Evolutionary conservation across 31 red algal genomes (phyloP).

Genomic region (Asparagopsis taxiformis): DNA sequence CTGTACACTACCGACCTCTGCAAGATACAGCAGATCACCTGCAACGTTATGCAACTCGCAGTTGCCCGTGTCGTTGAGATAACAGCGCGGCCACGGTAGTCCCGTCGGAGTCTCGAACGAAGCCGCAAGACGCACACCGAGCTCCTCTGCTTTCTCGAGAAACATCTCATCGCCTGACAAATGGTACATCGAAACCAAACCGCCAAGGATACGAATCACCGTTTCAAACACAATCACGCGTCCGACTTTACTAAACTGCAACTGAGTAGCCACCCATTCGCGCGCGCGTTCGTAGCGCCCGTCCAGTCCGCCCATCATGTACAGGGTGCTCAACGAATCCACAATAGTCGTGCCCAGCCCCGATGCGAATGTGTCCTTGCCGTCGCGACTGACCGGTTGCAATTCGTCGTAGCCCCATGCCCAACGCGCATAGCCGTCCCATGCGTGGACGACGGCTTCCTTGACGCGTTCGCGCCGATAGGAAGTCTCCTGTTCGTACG

Average conservation of each 20-base stretch:
- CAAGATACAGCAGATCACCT: constrained; percentile 42
- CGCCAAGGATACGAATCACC: constrained; percentile 84
- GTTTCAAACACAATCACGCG: constrained; percentile 91
- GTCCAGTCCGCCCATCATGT: constrained; percentile 73
- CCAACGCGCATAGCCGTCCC: constrained; percentile 44
- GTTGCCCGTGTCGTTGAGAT: constrained; percentile 42
- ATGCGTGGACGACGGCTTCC: constrained; percentile 42
- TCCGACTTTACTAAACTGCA: constrained; percentile 49
- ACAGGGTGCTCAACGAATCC: constrained; percentile 82
- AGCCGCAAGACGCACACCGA: constrained; percentile 48
- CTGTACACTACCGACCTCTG: constrained; percentile 71
- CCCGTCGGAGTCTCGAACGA: constrained; percentile 57
- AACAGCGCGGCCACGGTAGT: constrained; percentile 68
- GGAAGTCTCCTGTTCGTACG: not conserved
- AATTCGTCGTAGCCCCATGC: constrained; percentile 69
- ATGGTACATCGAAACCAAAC: constrained; percentile 78
- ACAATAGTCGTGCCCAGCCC: constrained; percentile 73
- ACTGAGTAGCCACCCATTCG: constrained; percentile 33
- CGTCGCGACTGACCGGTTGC: constrained; percentile 38
- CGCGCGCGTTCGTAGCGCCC: constrained; percentile 56
- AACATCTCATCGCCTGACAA: constrained; percentile 70
- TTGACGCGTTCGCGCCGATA: constrained; percentile 23
- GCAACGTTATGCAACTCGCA: constrained; percentile 35
- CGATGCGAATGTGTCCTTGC: constrained; percentile 30
- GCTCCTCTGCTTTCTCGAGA: constrained; percentile 61